Evolutionary conservation across 164 flowering plant genomes (phyloP).

Genomic region (Stephania yunnanensis): DNA sequence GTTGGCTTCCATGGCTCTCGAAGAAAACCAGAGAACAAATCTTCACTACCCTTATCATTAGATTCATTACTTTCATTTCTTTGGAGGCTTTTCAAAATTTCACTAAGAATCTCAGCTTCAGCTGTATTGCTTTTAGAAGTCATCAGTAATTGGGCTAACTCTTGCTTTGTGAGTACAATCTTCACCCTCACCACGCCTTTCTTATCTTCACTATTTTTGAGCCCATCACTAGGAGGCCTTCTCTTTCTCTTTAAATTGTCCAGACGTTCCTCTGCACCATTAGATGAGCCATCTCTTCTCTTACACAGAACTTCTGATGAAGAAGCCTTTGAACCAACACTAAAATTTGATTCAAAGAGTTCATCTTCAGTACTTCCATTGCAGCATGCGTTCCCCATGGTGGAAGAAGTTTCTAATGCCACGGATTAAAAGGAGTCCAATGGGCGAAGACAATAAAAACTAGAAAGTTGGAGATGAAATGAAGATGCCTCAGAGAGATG

Average conservation of each 20-base stretch:
- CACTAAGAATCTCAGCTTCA: neutral
- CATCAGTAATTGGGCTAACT: neutral
- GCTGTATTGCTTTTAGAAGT: constrained; percentile 4
- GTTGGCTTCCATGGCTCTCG: constrained; percentile 3
- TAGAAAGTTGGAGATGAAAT: neutral
- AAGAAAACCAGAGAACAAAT: neutral
- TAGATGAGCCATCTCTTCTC: neutral
- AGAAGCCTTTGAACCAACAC: neutral
- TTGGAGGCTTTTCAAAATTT: constrained; percentile 1
- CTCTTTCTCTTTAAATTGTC: neutral
- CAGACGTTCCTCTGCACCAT: neutral
- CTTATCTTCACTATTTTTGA: neutral
- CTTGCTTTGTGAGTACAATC: constrained; percentile 16
- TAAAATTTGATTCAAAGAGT: neutral
- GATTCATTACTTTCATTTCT: neutral
- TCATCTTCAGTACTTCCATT: neutral
- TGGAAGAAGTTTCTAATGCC: neutral
- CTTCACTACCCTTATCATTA: neutral
- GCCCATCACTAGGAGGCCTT: neutral
- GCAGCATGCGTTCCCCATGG: neutral
- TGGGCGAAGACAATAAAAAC: neutral
- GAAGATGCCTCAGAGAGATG: neutral
- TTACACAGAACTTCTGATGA: too few relatives aligned
- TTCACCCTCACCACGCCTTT: constrained; percentile 14
- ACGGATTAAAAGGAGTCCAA: neutral